Evolutionary conservation across 176 grass and related monocot species (phyloP).

Genomic region (Otatea glauca): DNA sequence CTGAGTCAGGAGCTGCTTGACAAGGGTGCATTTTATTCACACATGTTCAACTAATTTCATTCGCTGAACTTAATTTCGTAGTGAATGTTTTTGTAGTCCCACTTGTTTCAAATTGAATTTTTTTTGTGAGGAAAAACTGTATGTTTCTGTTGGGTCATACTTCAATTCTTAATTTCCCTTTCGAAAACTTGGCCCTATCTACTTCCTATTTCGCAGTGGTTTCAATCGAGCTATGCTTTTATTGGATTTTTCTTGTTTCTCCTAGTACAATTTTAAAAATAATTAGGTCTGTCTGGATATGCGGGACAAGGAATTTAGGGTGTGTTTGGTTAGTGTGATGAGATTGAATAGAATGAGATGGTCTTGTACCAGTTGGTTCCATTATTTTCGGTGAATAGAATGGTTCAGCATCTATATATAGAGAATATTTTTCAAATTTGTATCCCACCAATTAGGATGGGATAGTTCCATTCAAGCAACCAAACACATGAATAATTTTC

Average conservation of each 20-base stretch:
- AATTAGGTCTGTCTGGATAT: not conserved
- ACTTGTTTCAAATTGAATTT: not conserved
- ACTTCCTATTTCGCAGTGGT: not conserved
- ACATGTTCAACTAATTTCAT: too few species aligned
- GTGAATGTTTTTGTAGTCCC: not conserved
- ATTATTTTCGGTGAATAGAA: too few species aligned
- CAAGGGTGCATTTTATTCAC: too few species aligned
- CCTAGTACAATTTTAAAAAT: not conserved
- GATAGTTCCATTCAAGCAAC: too few species aligned
- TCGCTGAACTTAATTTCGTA: not conserved
- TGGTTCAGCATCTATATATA: too few species aligned
- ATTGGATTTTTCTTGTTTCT: not conserved
- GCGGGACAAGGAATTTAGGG: not conserved
- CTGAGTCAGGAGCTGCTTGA: too few species aligned
- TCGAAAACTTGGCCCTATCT: not conserved
- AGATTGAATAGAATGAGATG: too few species aligned
- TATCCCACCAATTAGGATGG: too few species aligned
- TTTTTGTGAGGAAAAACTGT: not conserved
- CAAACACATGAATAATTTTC: too few species aligned
- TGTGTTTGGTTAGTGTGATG: too few species aligned
- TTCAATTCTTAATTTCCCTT: not conserved
- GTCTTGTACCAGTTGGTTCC: too few species aligned
- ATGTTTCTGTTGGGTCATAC: not conserved
- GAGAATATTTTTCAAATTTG: too few species aligned
- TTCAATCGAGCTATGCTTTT: not conserved